Conservation (phyloP, 192 early-diverging fungal species). For the Coemansia sp. region DNA sequence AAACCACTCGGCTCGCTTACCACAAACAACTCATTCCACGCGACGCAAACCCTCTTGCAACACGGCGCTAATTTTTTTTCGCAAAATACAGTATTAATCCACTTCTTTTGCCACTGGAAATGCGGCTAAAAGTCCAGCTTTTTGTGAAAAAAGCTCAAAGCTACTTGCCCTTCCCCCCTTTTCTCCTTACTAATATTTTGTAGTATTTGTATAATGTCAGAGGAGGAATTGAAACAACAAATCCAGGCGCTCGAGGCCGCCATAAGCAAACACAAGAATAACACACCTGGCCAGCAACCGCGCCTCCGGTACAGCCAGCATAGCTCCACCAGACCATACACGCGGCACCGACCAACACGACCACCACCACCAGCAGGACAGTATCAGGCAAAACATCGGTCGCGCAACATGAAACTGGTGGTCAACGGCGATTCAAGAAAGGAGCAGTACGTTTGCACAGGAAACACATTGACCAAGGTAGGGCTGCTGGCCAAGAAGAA, state of each 20-base stretch:
- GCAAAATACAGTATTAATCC: too few relatives aligned
- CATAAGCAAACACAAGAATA: slow-evolving; percentile 18
- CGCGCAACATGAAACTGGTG: slow-evolving; percentile 48
- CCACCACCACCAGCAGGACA: slow-evolving; percentile 8
- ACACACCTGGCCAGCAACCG: neutral
- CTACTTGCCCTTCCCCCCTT: neutral
- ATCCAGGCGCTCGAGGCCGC: slow-evolving; percentile 32
- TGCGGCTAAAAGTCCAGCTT: too few relatives aligned
- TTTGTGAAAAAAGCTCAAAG: neutral
- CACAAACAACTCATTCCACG: too few relatives aligned
- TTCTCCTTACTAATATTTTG: slow-evolving; percentile 5
- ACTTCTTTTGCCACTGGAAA: too few relatives aligned
- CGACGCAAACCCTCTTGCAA: too few relatives aligned
- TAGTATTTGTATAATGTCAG: slow-evolving; percentile 16
- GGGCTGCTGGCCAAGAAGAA: slow-evolving; percentile 13
- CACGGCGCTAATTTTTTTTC: too few relatives aligned
- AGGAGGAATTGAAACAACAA: slow-evolving; percentile 34
- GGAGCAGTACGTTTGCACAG: slow-evolving; percentile 23
- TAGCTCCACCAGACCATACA: neutral
- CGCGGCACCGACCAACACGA: slow-evolving; percentile 28
- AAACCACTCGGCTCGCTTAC: too few relatives aligned
- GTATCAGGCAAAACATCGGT: slow-evolving; percentile 7
- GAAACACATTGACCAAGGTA: slow-evolving; percentile 45
- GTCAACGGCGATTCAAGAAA: slow-evolving; percentile 13
- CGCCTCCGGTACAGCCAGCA: neutral